phyloP scores from a whole-genome alignment of 805 yeast genomes.

The Debaryomyces prosopidis region DNA sequence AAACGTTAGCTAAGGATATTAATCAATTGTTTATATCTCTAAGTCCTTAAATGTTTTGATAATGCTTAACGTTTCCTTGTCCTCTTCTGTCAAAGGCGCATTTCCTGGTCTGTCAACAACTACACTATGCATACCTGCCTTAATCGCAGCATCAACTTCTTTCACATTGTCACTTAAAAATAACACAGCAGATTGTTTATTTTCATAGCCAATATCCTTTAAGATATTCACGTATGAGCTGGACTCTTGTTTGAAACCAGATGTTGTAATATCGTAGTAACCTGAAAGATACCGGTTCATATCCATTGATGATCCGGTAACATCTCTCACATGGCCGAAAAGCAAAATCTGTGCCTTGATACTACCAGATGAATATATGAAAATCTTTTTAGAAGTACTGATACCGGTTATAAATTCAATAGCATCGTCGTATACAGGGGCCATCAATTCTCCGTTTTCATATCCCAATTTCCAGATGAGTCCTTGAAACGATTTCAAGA shows the following conservation, averaged over 20 bases:
- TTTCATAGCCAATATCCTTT: slow-evolving; percentile 34
- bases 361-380: slow-evolving; percentile 88
- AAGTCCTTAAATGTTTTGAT: slow-evolving; percentile 19
- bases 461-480: slow-evolving; percentile 81
- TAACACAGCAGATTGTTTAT: slow-evolving; percentile 37
- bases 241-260: slow-evolving; percentile 67
- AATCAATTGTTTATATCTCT: neutral
- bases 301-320: slow-evolving; percentile 41
- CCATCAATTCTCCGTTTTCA: slow-evolving; percentile 67
- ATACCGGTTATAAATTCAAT: slow-evolving; percentile 47
- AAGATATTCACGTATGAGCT: slow-evolving; percentile 61
- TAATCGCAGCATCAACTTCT: slow-evolving; percentile 75
- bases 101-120: slow-evolving; percentile 80
- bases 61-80: slow-evolving; percentile 19
- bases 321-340: slow-evolving; percentile 57
- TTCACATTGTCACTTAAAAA: slow-evolving; percentile 80
- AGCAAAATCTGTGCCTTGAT: slow-evolving; percentile 82
- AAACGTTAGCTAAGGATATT: neutral
- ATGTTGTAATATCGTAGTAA: slow-evolving; percentile 82
- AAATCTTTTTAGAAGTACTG: slow-evolving; percentile 35
- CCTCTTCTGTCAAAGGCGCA: slow-evolving; percentile 44
- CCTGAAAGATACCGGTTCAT: slow-evolving; percentile 56
- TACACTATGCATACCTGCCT: slow-evolving; percentile 58
- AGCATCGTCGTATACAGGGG: slow-evolving; percentile 79
- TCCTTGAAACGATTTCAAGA: slow-evolving; percentile 80